A percentile compares a stretch with the other conserved stretches of the same genome.
Evolutionary conservation across 805 yeast genomes (phyloP).

Genomic region (Sugiyamaella americana): DNA sequence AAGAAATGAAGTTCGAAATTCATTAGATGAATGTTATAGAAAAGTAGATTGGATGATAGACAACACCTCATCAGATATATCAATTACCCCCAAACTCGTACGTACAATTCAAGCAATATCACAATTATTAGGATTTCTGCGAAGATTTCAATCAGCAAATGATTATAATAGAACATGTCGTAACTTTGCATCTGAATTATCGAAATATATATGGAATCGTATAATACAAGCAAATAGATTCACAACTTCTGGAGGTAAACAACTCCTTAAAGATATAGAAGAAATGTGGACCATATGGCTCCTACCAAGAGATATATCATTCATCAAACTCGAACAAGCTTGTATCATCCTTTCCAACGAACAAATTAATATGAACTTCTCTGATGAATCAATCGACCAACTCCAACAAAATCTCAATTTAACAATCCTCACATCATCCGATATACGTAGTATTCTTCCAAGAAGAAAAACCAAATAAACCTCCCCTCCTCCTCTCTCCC

Average conservation of each 20-base stretch:
- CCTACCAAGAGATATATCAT: conserved; percentile 12
- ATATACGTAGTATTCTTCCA: conserved; percentile 11
- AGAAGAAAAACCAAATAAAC: background rate
- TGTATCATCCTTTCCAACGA: background rate
- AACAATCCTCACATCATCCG: conserved; percentile 7
- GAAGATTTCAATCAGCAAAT: conserved; percentile 28
- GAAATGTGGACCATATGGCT: conserved; percentile 27
- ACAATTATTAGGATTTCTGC: conserved; percentile 29
- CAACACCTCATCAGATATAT: conserved; percentile 3
- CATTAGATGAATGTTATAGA: conserved; percentile 36
- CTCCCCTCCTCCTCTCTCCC: too few species aligned
- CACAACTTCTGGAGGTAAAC: conserved; percentile 32
- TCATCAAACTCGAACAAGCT: conserved; percentile 4
- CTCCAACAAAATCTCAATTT: conserved; percentile 1
- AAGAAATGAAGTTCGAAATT: conserved; percentile 33
- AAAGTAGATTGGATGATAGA: conserved; percentile 28
- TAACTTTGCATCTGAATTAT: conserved; percentile 28
- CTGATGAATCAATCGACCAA: background rate
- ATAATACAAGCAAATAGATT: conserved; percentile 37
- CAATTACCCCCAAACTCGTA: conserved; percentile 24
- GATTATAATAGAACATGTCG: conserved; percentile 29
- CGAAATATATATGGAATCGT: conserved; percentile 35
- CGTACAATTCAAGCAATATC: conserved; percentile 26
- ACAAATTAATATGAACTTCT: background rate
- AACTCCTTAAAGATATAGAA: conserved; percentile 31